These are phyloP conservation scores for barley (Hordeum vulgare) DNA, from an alignment of 176 grass and related monocot genomes.

Conservation along the genomic window MorexV3_pseudomolecules_assembly NC_058523.1:530259439-530259938, in stretches of 20 bases:
- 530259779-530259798: conserved; percentile 19
- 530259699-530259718: not conserved
- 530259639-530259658: not conserved
- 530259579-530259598: not conserved
- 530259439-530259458: too few species aligned
- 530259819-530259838: conserved; percentile 82
- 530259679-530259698: not conserved
- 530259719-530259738: not conserved
- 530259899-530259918: not conserved
- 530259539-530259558: too few species aligned
- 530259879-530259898: not conserved
- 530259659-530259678: not conserved
- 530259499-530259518: too few species aligned
- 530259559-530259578: too few species aligned
- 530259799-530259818: conserved; percentile 83
- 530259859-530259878: not conserved
- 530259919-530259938: not conserved
- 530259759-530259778: not conserved
- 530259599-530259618: not conserved
- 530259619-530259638: rapidly evolving
- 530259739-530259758: not conserved
- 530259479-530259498: too few species aligned
- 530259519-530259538: not conserved
- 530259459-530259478: too few species aligned
- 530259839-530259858: conserved; percentile 56